Conservation (phyloP, 768 basidiomycete genomes). For the Kwoniella bestiolae region DNA sequence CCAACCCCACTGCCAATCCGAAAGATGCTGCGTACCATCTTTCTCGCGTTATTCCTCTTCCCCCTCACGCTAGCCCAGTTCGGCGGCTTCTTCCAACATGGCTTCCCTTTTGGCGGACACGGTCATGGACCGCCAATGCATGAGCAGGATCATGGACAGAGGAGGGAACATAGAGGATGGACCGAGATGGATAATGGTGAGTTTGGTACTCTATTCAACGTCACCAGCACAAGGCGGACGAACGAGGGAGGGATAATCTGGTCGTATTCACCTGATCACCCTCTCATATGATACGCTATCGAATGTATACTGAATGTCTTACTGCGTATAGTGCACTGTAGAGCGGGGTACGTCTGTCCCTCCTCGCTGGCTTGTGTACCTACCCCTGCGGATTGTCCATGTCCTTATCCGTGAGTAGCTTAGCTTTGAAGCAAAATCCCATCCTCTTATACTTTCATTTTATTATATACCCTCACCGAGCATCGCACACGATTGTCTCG, state of each 20-base stretch:
- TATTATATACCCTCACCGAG: not conserved
- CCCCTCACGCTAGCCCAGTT: constrained; percentile 16
- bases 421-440: not conserved
- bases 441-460: too few relatives aligned
- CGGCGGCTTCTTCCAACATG: constrained; percentile 32
- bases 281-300: not conserved
- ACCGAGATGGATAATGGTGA: constrained; percentile 25
- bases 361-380: constrained; percentile 49
- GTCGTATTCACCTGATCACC: not conserved
- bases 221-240: too few relatives aligned
- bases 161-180: constrained; percentile 27
- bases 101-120: constrained; percentile 31
- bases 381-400: constrained; percentile 51
- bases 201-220: not conserved
- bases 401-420: constrained; percentile 50
- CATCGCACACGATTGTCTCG: not conserved
- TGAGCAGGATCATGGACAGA: not conserved
- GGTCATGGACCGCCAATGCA: constrained; percentile 13
- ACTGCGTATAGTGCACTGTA: constrained; percentile 38
- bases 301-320: not conserved
- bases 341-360: constrained; percentile 52
- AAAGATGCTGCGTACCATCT: not conserved
- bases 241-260: not conserved
- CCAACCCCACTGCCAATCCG: too few relatives aligned
- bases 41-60: not conserved